Evolutionary conservation across 2,329 filamentous ascomycete genomes (phyloP), one percentile per base, ranked within the genome.

Genomic region (Waltergamsia citrina): DNA sequence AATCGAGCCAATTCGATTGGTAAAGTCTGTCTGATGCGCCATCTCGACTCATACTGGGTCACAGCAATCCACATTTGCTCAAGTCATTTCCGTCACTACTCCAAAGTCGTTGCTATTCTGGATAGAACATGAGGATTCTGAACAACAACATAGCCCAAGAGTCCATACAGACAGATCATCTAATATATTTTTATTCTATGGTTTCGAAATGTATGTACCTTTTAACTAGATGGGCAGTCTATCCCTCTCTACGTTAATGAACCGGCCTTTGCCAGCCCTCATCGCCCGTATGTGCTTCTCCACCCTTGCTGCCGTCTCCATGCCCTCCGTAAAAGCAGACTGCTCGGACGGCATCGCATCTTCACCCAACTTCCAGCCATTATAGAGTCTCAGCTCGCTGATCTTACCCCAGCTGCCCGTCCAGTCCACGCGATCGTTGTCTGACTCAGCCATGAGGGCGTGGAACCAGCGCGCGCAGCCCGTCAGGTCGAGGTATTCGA

Each of bases 401-500:
- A 74, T 53, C 48, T 73, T 73, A 18, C 69, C 65, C 71, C 71
- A 74, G 26, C 62, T 56, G 4, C 58, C 59, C 0, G 53, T 56
- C 72, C 72, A 77, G 43, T 77, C 71, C 8, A 76, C 56, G 24
- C 49, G 57, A 35, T 71, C 65, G 24, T 63, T 59, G 20, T 63
- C 62, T 0, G 58, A 61, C 29, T 48, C 43, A 11, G 49, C 35
- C 41, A 56, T 60, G 33, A 77, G 52, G 8, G 69, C 70, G 31
- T 56, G 54, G 38, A 63, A 60, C 76, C 76, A 81, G 12, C 62
- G 50, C 1, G 52, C 55, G 41, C 76, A 80, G 2, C 75, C 76
- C 1, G 71, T 76, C 25, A 81, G 51, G 45, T 79, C 74, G 7
- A 81, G 58, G 33, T 71, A 74, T 47, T 78, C 73, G 3, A 81